Evolutionary conservation across 352 stramenopile genomes (phyloP), one percentile per base, ranked within the genome.

Genomic region (Phytophthora sansomeana): DNA sequence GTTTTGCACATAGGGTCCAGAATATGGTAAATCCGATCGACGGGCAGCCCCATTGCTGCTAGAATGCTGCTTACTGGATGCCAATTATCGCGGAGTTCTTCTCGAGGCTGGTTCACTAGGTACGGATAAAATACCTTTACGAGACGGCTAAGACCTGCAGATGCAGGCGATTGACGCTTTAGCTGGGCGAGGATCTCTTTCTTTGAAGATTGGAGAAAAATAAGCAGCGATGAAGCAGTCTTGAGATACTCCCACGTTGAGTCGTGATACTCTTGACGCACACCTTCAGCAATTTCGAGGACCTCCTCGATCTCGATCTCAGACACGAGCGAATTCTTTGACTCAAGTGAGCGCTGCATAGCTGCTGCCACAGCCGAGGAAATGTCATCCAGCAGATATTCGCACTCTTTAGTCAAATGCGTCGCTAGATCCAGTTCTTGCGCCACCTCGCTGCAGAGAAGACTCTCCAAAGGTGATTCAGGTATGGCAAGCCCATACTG

Each of bases 111-210:
- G 39, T 75, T 89, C 0, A 86, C 63, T 32, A 93, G 29, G 44
- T 93, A 92, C 24, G 85, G 85, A 47, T 93, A 93, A 43, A 90
- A 92, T 10, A 90, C 58, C 44, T 81, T 82, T 4, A 91, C 33
- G 13, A 93, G 49, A 5, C 19, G 48, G 39, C 65, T 87, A 9
- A 92, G 41, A 9, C 72, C 77, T 29, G 17, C 5, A 3, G 67
- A 83, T 13, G 54, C 28, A 38, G 32, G 16, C 41, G 51, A n/a
- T 41, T 33, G 41, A 30, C n/a, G 13, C 42, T 50, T 50, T 16
- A 48, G 9, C 19, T 30, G 29, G 30, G 43, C 17, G 21, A 52
- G 42, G 6, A 16, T 26, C 16, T 32, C 33, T 10, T 39, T 41
- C 39, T 43, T 26, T 38, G 53, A 65, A 39, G 16, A 42, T 24